Percentiles rank a stretch among this genome's conserved stretches.
These are phyloP conservation scores for Cladosporium halotolerans DNA, from an alignment of 2,329 filamentous ascomycete species.

Conservation along the genomic window DNA sequence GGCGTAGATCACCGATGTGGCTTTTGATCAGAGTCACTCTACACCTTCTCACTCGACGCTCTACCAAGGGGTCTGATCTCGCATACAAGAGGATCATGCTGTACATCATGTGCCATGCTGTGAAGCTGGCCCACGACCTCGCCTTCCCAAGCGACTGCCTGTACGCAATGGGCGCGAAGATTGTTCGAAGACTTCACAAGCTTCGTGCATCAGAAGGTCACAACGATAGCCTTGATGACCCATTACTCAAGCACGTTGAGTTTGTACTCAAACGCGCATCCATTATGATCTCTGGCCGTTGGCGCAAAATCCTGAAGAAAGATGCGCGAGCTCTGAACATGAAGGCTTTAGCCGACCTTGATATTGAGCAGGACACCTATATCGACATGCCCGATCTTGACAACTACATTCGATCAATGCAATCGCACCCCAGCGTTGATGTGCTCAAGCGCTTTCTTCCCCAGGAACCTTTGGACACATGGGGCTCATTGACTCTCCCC, in stretches of 20 bases:
- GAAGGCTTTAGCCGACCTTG: neutral
- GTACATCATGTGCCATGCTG: slow-evolving; percentile 51
- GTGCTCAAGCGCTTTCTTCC: slow-evolving; percentile 12
- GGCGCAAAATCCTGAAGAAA: slow-evolving; percentile 9
- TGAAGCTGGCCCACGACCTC: slow-evolving; percentile 19
- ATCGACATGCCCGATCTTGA: slow-evolving; percentile 17
- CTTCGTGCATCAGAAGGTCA: neutral
- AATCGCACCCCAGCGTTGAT: neutral
- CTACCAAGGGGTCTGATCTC: slow-evolving; percentile 1
- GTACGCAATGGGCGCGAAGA: slow-evolving; percentile 1
- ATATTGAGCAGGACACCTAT: slow-evolving; percentile 16
- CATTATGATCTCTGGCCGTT: slow-evolving; percentile 2
- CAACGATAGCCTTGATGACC: slow-evolving; percentile 46
- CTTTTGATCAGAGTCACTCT: slow-evolving; percentile 55
- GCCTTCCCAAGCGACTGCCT: neutral
- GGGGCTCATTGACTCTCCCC: slow-evolving; percentile 10
- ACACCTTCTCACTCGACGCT: slow-evolving; percentile 44
- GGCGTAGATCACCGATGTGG: slow-evolving; percentile 59
- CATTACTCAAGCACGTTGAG: slow-evolving; percentile 45
- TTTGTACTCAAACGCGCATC: slow-evolving; percentile 1
- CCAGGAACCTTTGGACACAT: slow-evolving; percentile 2
- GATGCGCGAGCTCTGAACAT: slow-evolving; percentile 12
- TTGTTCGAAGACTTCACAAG: slow-evolving; percentile 1
- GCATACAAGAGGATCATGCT: slow-evolving; percentile 24
- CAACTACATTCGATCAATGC: slow-evolving; percentile 13